Conservation (phyloP, 345 rosid species). For the Acer campestre region DNA sequence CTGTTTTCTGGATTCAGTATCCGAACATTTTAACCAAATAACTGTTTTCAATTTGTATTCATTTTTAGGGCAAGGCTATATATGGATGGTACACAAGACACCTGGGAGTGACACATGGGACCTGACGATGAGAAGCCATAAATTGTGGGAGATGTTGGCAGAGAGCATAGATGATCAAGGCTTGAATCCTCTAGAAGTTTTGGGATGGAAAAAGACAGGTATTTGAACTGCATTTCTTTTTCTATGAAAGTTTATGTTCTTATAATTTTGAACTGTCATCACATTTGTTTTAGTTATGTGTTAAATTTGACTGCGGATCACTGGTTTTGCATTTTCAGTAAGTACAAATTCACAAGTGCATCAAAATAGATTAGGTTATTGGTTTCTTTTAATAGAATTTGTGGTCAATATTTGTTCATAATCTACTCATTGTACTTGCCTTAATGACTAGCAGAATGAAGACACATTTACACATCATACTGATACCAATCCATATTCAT, state of each 20-base stretch:
- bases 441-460: background rate
- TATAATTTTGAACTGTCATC: background rate
- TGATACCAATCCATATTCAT: background rate
- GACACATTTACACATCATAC: background rate
- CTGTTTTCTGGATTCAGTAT: background rate
- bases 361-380: background rate
- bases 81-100: conserved; percentile 73
- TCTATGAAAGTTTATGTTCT: background rate
- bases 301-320: background rate
- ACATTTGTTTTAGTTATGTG: background rate
- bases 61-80: conserved; percentile 74
- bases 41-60: conserved; percentile 10
- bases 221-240: background rate
- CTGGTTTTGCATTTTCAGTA: background rate
- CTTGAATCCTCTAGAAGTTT: conserved; percentile 55
- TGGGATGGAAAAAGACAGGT: conserved; percentile 94
- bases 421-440: background rate
- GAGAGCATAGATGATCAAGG: conserved; percentile 53
- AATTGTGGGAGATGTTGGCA: conserved; percentile 68
- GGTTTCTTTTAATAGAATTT: background rate
- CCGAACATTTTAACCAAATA: too few relatives aligned
- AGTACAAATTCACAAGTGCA: background rate
- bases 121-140: conserved; percentile 64
- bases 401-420: background rate
- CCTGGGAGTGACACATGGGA: conserved; percentile 72